Conservation (phyloP, 768 basidiomycete genomes). For the Xerocomellus chrysenteron region DNA sequence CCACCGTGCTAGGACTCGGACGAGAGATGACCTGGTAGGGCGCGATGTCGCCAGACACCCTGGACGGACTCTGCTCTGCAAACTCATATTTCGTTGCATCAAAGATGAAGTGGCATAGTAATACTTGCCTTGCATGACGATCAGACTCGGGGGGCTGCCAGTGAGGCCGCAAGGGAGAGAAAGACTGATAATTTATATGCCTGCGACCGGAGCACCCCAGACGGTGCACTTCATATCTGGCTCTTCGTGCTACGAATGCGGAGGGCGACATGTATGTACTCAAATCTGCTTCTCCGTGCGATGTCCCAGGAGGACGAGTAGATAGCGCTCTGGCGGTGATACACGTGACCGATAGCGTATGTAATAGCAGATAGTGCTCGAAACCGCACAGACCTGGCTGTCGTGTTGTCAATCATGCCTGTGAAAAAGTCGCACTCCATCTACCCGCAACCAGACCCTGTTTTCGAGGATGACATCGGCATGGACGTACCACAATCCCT, state of each 20-base stretch:
- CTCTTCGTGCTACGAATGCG: neutral
- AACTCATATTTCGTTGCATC: neutral
- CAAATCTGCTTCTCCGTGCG: conserved; percentile 8
- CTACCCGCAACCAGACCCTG: conserved; percentile 21
- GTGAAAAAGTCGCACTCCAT: conserved; percentile 17
- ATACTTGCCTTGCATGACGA: conserved; percentile 1
- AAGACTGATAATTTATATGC: neutral
- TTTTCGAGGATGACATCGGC: conserved; percentile 39
- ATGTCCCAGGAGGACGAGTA: neutral
- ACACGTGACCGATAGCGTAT: conserved; percentile 18
- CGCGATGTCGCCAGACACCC: neutral
- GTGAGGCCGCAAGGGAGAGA: neutral
- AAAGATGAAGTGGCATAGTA: neutral
- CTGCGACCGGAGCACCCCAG: neutral
- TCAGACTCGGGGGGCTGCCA: neutral
- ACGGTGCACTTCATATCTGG: neutral
- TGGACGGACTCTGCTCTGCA: conserved; percentile 1
- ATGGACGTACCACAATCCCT: conserved; percentile 22
- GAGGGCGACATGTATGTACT: conserved; percentile 7
- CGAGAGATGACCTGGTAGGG: neutral
- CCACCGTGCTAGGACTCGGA: neutral
- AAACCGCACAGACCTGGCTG: conserved; percentile 16
- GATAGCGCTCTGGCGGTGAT: neutral
- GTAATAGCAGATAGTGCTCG: neutral
- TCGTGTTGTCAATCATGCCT: conserved; percentile 24